phyloP scores from a whole-genome alignment of 1,284 basidiomycete genomes.

The Macrocybe sp. region DNA sequence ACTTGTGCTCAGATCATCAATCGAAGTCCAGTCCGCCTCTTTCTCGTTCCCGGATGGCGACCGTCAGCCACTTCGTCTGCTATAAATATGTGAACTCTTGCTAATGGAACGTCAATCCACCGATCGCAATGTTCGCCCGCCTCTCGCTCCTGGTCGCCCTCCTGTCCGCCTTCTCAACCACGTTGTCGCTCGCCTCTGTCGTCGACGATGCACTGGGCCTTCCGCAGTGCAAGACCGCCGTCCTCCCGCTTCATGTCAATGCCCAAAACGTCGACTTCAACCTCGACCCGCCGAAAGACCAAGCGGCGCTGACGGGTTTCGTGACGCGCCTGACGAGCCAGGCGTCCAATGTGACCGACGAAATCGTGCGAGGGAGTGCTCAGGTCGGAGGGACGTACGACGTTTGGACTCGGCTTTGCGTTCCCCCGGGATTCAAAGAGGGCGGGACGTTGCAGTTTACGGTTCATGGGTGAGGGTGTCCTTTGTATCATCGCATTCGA shows the following conservation, averaged over 20 bases:
- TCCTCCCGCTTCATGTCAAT: not conserved
- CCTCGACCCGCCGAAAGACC: constrained; percentile 7
- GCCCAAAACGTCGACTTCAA: not conserved
- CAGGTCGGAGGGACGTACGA: constrained; percentile 12
- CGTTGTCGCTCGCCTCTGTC: too few relatives aligned
- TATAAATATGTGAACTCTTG: too few relatives aligned
- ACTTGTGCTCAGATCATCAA: too few relatives aligned
- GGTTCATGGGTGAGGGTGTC: constrained; percentile 16
- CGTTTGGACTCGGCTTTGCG: constrained; percentile 14
- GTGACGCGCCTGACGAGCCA: constrained; percentile 11
- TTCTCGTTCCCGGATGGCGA: too few relatives aligned
- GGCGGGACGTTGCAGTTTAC: constrained; percentile 13
- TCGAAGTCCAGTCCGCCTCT: too few relatives aligned
- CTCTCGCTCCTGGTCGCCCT: too few relatives aligned
- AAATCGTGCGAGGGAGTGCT: constrained; percentile 3
- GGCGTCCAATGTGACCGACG: constrained; percentile 9
- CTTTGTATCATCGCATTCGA: not conserved
- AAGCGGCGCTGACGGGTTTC: constrained; percentile 12
- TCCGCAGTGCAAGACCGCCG: too few relatives aligned
- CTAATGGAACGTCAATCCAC: too few relatives aligned
- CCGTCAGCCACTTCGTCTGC: too few relatives aligned
- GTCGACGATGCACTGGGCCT: too few relatives aligned
- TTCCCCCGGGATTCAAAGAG: constrained; percentile 10
- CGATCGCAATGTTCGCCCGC: too few relatives aligned
- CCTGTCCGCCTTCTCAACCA: too few relatives aligned